These are phyloP conservation scores for Fusarium nanum DNA, from an alignment of 2,329 filamentous ascomycete genomes.

Conservation along the genomic window DNA sequence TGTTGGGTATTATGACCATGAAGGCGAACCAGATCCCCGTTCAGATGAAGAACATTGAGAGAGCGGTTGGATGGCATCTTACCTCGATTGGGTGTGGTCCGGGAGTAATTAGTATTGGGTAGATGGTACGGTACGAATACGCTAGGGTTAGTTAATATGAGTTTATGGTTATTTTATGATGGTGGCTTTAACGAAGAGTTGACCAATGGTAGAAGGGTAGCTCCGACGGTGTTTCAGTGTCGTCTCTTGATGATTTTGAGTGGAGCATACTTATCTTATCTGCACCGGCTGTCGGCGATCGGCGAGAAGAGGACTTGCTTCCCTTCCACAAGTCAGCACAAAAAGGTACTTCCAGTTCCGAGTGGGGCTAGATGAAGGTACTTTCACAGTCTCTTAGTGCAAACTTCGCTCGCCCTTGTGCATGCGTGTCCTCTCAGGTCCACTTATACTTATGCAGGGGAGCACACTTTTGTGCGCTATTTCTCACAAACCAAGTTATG, in stretches of 20 bases:
- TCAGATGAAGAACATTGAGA: conserved; percentile 39
- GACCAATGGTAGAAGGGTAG: not conserved
- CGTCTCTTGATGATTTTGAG: not conserved
- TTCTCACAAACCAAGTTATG: conserved; percentile 2
- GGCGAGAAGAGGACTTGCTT: not conserved
- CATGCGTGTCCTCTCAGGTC: not conserved
- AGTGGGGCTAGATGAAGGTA: not conserved
- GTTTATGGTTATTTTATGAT: not conserved
- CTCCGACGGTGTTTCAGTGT: not conserved
- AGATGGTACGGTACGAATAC: not conserved
- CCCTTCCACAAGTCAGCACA: not conserved
- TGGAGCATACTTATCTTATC: not conserved
- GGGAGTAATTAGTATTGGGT: conserved; percentile 8
- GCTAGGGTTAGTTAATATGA: not conserved
- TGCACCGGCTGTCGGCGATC: too few species aligned
- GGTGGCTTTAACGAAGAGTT: not conserved
- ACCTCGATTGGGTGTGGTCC: conserved; percentile 22
- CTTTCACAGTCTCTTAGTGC: conserved; percentile 1
- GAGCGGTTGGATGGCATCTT: conserved; percentile 38
- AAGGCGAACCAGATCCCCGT: conserved; percentile 16
- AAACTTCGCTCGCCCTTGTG: not conserved
- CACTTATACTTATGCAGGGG: not conserved
- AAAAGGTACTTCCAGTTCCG: not conserved
- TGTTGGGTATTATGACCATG: conserved; percentile 35
- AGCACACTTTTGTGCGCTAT: conserved; percentile 10